Conservation (phyloP, 164 flowering plant species). For the Annona cherimola region DNA sequence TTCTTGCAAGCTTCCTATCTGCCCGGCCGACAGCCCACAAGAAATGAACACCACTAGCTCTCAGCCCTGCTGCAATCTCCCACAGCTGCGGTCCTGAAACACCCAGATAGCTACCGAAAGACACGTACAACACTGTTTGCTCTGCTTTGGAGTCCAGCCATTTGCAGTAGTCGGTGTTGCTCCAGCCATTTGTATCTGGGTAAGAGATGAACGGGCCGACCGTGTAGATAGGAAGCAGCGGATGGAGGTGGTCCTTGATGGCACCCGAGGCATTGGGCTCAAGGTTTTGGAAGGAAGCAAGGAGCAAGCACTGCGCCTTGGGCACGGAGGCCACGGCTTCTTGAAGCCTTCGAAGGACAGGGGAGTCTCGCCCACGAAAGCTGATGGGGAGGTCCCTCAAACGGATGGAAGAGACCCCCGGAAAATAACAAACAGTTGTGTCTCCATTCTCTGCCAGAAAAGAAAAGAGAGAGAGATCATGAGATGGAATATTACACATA, state of each 20-base stretch:
- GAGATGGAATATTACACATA: too few relatives aligned
- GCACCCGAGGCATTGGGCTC: slow-evolving; percentile 27
- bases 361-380: not conserved
- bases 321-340: slow-evolving; percentile 7
- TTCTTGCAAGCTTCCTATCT: slow-evolving; percentile 17
- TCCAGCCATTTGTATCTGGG: not conserved
- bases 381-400: slow-evolving; percentile 35
- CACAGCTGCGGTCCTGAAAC: slow-evolving; percentile 30
- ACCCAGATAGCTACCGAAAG: slow-evolving; percentile 39
- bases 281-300: slow-evolving; percentile 32
- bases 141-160: slow-evolving; percentile 45
- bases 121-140: slow-evolving; percentile 37
- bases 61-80: slow-evolving; percentile 32
- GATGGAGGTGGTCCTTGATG: slow-evolving; percentile 17
- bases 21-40: slow-evolving; percentile 46
- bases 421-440: slow-evolving; percentile 38
- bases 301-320: slow-evolving; percentile 32
- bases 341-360: not conserved
- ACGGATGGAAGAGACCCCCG: slow-evolving; percentile 40
- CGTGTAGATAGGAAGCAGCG: slow-evolving; percentile 34
- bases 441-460: slow-evolving; percentile 29
- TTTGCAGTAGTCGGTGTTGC: slow-evolving; percentile 13
- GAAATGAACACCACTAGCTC: slow-evolving; percentile 26
- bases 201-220: slow-evolving; percentile 46
- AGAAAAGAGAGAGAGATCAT: too few relatives aligned